These are phyloP conservation scores for Yamadazyma tumulicola DNA, from an alignment of 805 yeast genomes.

Conservation along the genomic window DNA sequence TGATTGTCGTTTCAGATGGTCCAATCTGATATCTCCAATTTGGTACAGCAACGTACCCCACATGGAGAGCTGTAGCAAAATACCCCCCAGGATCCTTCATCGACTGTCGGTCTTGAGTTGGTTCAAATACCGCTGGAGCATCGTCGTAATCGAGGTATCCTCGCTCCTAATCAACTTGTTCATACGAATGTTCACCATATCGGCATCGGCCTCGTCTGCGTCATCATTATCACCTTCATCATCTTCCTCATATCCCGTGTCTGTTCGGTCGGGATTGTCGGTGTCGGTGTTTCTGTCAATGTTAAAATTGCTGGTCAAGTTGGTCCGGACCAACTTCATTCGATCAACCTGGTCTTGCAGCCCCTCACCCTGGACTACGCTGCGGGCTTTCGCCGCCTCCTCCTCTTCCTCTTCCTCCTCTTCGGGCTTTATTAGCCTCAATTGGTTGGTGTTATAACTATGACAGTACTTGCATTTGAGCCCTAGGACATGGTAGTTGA, in stretches of 20 bases:
- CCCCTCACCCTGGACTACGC: no score
- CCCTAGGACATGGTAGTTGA: slow-evolving; percentile 79
- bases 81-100: no score
- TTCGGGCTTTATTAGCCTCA: slow-evolving; percentile 66
- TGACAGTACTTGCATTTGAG: slow-evolving; percentile 82
- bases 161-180: slow-evolving; percentile 14
- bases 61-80: no score
- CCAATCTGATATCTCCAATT: no score
- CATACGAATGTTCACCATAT: slow-evolving; percentile 27
- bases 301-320: slow-evolving; percentile 33
- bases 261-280: slow-evolving; percentile 14
- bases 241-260: slow-evolving; percentile 15
- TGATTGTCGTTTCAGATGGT: no score
- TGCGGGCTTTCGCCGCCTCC: background rate
- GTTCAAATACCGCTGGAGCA: no score
- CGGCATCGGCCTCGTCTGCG: slow-evolving; percentile 10
- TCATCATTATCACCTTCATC: slow-evolving; percentile 17
- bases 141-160: slow-evolving; percentile 26
- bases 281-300: slow-evolving; percentile 34
- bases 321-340: slow-evolving; percentile 33
- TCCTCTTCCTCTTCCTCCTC: slow-evolving; percentile 29
- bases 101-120: no score
- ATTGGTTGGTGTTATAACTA: slow-evolving; percentile 81
- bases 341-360: slow-evolving; percentile 14
- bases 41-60: no score